A percentile compares a stretch with the other conserved stretches of the same genome.
These are phyloP conservation scores for Solanum dulcamara DNA, from an alignment of 257 asterid species.

Conservation along the genomic window DNA sequence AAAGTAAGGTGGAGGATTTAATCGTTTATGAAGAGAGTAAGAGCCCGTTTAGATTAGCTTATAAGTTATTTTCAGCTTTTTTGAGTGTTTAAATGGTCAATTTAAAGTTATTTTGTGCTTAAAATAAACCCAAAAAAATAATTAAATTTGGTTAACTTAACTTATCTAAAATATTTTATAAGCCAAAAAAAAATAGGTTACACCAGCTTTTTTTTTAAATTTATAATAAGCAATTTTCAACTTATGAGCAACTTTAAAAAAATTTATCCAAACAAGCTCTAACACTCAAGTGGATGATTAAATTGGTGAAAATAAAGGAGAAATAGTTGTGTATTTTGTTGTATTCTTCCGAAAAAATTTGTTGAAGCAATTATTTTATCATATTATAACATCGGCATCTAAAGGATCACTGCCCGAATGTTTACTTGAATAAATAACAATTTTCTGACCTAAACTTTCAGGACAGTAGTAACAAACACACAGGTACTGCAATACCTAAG, in stretches of 20 bases:
- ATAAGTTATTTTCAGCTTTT: no score
- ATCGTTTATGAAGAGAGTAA: background rate
- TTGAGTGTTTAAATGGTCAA: no score
- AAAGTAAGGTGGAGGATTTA: background rate
- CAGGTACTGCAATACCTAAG: background rate
- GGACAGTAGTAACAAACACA: background rate
- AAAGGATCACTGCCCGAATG: background rate
- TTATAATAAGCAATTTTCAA: no score
- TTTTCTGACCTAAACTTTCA: background rate
- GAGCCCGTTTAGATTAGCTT: no score
- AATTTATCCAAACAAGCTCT: no score
- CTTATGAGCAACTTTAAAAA: no score
- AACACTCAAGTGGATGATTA: background rate
- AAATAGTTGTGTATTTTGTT: background rate
- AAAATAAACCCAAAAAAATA: no score
- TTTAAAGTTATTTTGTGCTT: no score
- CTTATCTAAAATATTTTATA: no score
- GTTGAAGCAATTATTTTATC: background rate
- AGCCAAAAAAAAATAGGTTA: no score
- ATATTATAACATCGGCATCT: background rate
- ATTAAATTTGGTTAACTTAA: no score
- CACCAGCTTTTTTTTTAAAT: no score
- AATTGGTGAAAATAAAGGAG: background rate
- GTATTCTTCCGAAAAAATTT: background rate
- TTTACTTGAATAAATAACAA: background rate